Evolutionary conservation across 169 alveolate species (phyloP), one percentile per base, ranked within the genome.

Genomic region (Eimeria necatrix): DNA sequence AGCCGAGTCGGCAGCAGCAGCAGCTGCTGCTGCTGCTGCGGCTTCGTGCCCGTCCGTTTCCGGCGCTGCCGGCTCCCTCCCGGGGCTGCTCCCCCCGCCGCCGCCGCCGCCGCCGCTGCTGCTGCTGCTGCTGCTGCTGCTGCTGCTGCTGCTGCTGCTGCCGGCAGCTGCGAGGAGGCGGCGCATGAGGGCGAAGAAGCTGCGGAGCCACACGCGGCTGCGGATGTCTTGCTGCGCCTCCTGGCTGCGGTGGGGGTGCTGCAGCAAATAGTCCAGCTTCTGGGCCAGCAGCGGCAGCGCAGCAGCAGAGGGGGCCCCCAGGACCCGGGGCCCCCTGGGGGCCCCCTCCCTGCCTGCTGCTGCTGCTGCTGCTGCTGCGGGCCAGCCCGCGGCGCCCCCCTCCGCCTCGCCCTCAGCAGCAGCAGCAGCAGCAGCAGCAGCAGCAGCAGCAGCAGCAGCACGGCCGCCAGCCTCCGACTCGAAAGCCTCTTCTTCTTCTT

Each of bases 351-450:
- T 12, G 78, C 32, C 78, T 68, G 78, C 78, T 68, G 78, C 78
- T 68, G 78, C 78, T 68, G 78, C 78, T 68, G 78, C 78, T 12
- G 46, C 78, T 68, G 10, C n/a, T n/a, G n/a, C n/a, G n/a, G n/a
- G 68, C 68, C 16, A 9, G 68, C 68, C 68, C 16, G n/a, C 68
- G n/a, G 68, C 16, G n/a, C 9, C 68, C 16, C n/a, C 68, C 16
- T 9, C 68, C 16, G 68, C 68, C 16, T 56, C 68, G 68, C 68
- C 68, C n/a, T n/a, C n/a, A n/a, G n/a, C n/a, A n/a, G n/a, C n/a
- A n/a, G n/a, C n/a, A n/a, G n/a, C n/a, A n/a, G n/a, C n/a, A n/a
- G n/a, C 20, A 10, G 32, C 78, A 10, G 46, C 6, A 14, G 64
- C 64, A 56, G 64, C 14, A 8, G 14, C 64, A 9, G 64, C 64